These are phyloP conservation scores for Naganishia kalamii DNA, from an alignment of 768 basidiomycete genomes.

Conservation along the genomic window DNA sequence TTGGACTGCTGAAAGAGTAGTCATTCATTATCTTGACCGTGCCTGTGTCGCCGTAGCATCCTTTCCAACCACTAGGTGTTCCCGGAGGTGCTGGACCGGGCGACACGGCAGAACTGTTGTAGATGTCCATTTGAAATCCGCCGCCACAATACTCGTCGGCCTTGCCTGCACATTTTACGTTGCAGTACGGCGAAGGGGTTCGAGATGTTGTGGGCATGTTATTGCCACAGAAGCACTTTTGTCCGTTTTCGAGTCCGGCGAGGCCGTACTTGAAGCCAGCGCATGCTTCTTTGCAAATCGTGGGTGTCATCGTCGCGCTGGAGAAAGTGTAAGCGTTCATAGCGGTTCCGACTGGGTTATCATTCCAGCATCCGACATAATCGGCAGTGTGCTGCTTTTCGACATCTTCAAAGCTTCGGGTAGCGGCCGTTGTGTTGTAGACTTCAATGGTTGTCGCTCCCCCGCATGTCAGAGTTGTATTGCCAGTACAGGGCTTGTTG, in stretches of 20 bases:
- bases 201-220: not conserved
- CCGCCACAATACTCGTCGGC: conserved; percentile 29
- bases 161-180: conserved; percentile 26
- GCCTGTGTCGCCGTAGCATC: conserved; percentile 27
- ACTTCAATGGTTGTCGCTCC: conserved; percentile 25
- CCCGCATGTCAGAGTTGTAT: conserved; percentile 29
- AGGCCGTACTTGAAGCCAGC: conserved; percentile 25
- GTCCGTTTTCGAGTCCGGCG: conserved; percentile 13
- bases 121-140: conserved; percentile 23
- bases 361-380: conserved; percentile 27
- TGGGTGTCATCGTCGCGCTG: conserved; percentile 21
- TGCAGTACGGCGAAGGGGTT: conserved; percentile 17
- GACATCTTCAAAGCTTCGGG: not conserved
- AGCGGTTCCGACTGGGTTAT: conserved; percentile 18
- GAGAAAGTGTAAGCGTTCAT: conserved; percentile 26
- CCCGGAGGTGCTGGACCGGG: conserved; percentile 6
- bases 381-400: not conserved
- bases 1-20: conserved; percentile 21
- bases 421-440: conserved; percentile 23
- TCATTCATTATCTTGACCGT: conserved; percentile 24
- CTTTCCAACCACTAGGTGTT: conserved; percentile 22
- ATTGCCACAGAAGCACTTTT: conserved; percentile 20
- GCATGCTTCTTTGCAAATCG: conserved; percentile 28
- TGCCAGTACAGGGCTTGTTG: conserved; percentile 30
- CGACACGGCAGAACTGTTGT: conserved; percentile 21